These are phyloP conservation scores for Neostapfia colusana DNA, from an alignment of 176 grass and related monocot species.

Conservation along the genomic window DNA sequence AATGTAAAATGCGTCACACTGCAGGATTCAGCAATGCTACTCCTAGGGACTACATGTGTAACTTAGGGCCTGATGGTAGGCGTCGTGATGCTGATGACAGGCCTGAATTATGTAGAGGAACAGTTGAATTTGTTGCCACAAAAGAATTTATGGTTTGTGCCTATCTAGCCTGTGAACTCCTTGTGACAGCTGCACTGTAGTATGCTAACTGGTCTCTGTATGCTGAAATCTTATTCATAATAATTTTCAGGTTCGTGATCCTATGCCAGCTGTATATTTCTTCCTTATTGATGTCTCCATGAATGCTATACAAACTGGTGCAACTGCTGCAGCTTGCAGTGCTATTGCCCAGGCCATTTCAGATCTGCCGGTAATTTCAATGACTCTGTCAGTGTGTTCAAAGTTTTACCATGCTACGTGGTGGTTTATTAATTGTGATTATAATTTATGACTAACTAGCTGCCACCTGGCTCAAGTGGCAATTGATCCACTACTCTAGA, in stretches of 20 bases:
- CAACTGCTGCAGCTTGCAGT: constrained; percentile 91
- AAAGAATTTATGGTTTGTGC: constrained; percentile 95
- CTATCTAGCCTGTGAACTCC: constrained; percentile 24
- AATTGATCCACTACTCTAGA: neutral
- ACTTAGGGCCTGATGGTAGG: constrained; percentile 93
- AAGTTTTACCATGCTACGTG: neutral
- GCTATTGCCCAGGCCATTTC: constrained; percentile 82
- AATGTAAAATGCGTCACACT: neutral
- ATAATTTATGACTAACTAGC: constrained; percentile 9
- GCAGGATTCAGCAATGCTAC: constrained; percentile 94
- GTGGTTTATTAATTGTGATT: neutral
- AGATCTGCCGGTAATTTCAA: constrained; percentile 81
- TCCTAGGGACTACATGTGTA: constrained; percentile 91
- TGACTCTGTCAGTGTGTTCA: neutral
- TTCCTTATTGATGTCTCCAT: constrained; percentile 94
- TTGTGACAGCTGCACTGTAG: constrained; percentile 18
- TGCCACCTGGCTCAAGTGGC: neutral
- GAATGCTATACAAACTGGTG: constrained; percentile 90
- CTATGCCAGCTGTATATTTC: constrained; percentile 97
- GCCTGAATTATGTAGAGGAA: constrained; percentile 93
- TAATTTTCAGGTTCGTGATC: constrained; percentile 81
- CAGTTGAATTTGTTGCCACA: constrained; percentile 96
- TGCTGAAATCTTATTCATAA: constrained; percentile 6
- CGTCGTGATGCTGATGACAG: constrained; percentile 96
- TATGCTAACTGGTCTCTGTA: neutral